Evolutionary conservation across 1,284 basidiomycete genomes (phyloP).

Genomic region (Ceratobasidium sp.): DNA sequence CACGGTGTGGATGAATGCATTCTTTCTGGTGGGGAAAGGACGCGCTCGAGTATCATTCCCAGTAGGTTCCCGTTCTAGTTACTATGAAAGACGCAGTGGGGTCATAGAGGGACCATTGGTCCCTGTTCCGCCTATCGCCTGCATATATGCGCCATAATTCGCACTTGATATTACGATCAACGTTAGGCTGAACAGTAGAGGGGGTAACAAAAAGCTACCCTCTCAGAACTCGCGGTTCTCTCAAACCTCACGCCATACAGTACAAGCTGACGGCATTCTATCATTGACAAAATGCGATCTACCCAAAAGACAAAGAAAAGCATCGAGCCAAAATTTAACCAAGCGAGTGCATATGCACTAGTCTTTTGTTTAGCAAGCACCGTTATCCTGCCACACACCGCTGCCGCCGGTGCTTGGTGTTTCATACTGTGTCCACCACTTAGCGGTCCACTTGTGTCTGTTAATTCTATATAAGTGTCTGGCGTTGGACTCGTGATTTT

Average conservation of each 20-base stretch:
- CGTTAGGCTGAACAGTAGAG: too few relatives aligned
- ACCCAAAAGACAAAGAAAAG: slow-evolving; percentile 17
- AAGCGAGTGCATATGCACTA: background rate
- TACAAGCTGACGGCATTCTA: slow-evolving; percentile 2
- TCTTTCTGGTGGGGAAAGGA: slow-evolving; percentile 16
- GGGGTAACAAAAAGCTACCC: too few relatives aligned
- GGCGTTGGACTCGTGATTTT: too few relatives aligned
- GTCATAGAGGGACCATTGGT: too few relatives aligned
- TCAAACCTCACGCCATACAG: too few relatives aligned
- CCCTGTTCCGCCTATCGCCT: too few relatives aligned
- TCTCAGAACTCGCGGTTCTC: too few relatives aligned
- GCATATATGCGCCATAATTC: too few relatives aligned
- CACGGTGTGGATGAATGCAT: background rate
- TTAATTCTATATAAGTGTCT: too few relatives aligned
- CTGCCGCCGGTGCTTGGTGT: slow-evolving; percentile 47
- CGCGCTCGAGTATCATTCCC: background rate
- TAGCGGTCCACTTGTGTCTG: slow-evolving; percentile 43
- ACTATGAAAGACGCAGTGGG: too few relatives aligned
- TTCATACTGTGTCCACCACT: slow-evolving; percentile 52
- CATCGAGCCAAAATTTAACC: slow-evolving; percentile 28
- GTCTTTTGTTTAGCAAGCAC: slow-evolving; percentile 11
- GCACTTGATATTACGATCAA: too few relatives aligned
- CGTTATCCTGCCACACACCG: slow-evolving; percentile 41
- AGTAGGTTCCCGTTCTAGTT: too few relatives aligned
- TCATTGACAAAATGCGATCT: background rate